Evolutionary conservation across 768 basidiomycete species (phyloP), one percentile per base, ranked within the genome.

Genomic region (Mycena capillaripes): DNA sequence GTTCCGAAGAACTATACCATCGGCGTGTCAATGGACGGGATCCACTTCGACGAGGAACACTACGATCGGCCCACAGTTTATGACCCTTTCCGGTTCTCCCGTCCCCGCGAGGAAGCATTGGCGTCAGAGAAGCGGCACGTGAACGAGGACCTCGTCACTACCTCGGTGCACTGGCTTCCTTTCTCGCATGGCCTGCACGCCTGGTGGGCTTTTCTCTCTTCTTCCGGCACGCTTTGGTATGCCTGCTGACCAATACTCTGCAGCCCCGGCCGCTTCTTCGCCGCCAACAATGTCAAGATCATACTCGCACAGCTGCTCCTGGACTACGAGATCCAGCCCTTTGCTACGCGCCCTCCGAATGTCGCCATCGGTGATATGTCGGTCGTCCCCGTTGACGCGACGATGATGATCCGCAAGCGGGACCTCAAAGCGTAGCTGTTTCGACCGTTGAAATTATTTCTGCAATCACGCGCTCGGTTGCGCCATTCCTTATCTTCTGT

Each of bases 211-310:
- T 50, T 52, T 8, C 27, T 16, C 9, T 48, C 23, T 4, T 32
- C 2, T 40, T 40, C 6, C 3, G 16, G 10, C 7, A 69, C 14
- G 2, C 62, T 2, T 11, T 50, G 38, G 17, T 3, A 11, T 34
- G n/a, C n/a, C n/a, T n/a, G 27, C 23, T n/a, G 12, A 42, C 5
- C 4, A 8, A 21, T 21, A 3, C 23, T 7, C 14, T 34, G 34
- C 25, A 75, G 74, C 59, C 71, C 74, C 1, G 74, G 74, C 8
- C 66, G 74, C 3, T 72, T 75, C 62, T 75, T 75, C 30, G 74
- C 74, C 10, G 66, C 71, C 8, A 72, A 69, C 46, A 71, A 72
- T 38, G 44, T 75, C 55, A 75, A 75, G 59, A 59, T 69, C 16
- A 69, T 75, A 17, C 55, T 75, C 10, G 74, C 58, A 2, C 74